These are phyloP conservation scores for Rhizophagus sp. DNA, from an alignment of 192 early-diverging fungal species.

Conservation along the genomic window DNA sequence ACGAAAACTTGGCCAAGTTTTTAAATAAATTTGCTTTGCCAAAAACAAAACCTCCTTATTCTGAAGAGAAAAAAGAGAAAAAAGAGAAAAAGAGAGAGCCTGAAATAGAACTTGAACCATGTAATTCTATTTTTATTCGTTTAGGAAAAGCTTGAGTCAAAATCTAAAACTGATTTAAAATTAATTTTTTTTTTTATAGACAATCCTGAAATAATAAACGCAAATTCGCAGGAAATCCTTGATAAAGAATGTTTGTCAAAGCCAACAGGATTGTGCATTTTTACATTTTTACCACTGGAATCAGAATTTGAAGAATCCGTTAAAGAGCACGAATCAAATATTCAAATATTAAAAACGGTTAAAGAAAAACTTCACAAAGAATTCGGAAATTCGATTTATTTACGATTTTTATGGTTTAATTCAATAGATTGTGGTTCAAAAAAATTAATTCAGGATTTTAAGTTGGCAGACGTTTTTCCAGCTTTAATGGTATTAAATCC, in stretches of 20 bases:
- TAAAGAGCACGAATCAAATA: constrained; percentile 42
- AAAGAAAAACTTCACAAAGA: constrained; percentile 37
- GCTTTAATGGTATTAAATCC: constrained; percentile 57
- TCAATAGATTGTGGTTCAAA: constrained; percentile 47
- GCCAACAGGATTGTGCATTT: constrained; percentile 41
- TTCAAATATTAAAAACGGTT: constrained; percentile 41
- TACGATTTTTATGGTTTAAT: constrained; percentile 67
- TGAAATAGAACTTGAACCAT: constrained; percentile 18
- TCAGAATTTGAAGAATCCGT: constrained; percentile 43
- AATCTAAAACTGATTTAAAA: background rate
- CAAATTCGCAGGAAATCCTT: constrained; percentile 40
- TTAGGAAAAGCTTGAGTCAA: background rate
- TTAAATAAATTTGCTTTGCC: constrained; percentile 59
- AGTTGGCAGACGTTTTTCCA: constrained; percentile 61
- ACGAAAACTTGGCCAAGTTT: constrained; percentile 60
- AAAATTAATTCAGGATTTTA: constrained; percentile 51
- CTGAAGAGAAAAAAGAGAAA: constrained; percentile 26
- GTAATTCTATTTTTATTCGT: constrained; percentile 16
- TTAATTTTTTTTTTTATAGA: constrained; percentile 9
- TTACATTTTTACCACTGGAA: constrained; percentile 45
- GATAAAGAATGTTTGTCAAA: constrained; percentile 42
- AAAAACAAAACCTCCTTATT: constrained; percentile 26
- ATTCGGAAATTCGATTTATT: constrained; percentile 23
- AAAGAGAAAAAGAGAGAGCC: constrained; percentile 28
- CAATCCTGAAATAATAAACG: constrained; percentile 40